Evolutionary conservation across 2,329 filamentous ascomycete species (phyloP), one percentile per base, ranked within the genome.

Genomic region (Cladosporium cucumerinum): DNA sequence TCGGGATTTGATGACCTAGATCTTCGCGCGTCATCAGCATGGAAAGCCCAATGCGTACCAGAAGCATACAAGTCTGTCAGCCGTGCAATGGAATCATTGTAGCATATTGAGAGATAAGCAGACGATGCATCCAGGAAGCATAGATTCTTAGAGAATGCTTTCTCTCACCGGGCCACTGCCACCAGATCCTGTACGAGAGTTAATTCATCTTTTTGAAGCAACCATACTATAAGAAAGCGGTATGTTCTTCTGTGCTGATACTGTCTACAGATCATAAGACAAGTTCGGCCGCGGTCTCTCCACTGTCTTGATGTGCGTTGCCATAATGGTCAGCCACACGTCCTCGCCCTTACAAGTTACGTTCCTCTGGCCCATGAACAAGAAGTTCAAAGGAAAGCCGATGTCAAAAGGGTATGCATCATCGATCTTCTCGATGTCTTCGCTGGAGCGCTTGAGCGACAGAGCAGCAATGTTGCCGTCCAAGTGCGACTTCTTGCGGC

Each of bases 401-500:
- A 83, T 66, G 61, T 89, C 84, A 66, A 90, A 88, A 0, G 79
- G 76, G 32, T 78, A 78, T 0, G 85, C 85, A 8, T 72, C 77
- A 58, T 91, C 89, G 64, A 91, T 86, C 67, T 85, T 83, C 43
- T 83, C 76, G n/a, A 91, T 82, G 54, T 91, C 87, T 58, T 87
- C 81, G 0, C 80, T 73, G 0, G 77, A 82, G 54, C 91, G 77
- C 61, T 82, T 76, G 32, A 90, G 74, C 0, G 77, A 79, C 51
- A 91, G 78, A 0, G 87, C 88, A 70, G 87, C 84, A 66, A 91
- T 87, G 69, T 90, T 91, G 65, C 81, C 82, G 72, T 72, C 85
- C 58, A 93, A 78, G 73, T 93, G 89, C 51, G 89, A 86, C 10
- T 91, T 75, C 70, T 88, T 92, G n/a, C 89, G 82, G 0, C 89